Percentiles rank a stretch among this genome's conserved stretches.
These are phyloP conservation scores for Vigna mungo DNA, from an alignment of 306 rosid genomes.

Conservation along the genomic window DNA sequence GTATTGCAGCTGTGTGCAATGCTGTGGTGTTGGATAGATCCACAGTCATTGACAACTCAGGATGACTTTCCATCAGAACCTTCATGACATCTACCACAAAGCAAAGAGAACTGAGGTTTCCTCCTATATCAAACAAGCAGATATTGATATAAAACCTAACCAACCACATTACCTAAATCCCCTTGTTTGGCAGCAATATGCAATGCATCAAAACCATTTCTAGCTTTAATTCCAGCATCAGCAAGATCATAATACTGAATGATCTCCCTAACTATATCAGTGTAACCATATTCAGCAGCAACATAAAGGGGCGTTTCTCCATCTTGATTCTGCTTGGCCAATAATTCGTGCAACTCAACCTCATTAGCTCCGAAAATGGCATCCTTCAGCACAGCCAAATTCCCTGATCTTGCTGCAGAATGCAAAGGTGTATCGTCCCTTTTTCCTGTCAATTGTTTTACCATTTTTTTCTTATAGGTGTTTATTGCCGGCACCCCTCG, in stretches of 20 bases:
- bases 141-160: neutral
- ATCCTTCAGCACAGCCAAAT: conserved; percentile 53
- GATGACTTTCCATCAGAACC: conserved; percentile 83
- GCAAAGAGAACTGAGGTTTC: conserved; percentile 10
- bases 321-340: conserved; percentile 80
- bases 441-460: conserved; percentile 90
- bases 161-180: conserved; percentile 54
- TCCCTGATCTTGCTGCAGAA: conserved; percentile 82
- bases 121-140: conserved; percentile 23
- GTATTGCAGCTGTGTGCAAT: conserved; percentile 92
- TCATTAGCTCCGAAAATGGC: conserved; percentile 54
- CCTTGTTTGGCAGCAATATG: conserved; percentile 99
- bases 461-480: conserved; percentile 74
- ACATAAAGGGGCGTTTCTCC: conserved; percentile 91
- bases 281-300: conserved; percentile 86
- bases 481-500: conserved; percentile 45
- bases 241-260: conserved; percentile 75
- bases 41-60: conserved; percentile 87
- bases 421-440: conserved; percentile 85
- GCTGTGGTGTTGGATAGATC: conserved; percentile 95
- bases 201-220: conserved; percentile 93
- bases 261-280: conserved; percentile 85
- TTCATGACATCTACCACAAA: conserved; percentile 69
- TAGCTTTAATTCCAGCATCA: conserved; percentile 82
- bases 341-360: conserved; percentile 55